Evolutionary conservation across 768 basidiomycete genomes (phyloP), one percentile per base, ranked within the genome.

Genomic region (Tulasnella sp.): DNA sequence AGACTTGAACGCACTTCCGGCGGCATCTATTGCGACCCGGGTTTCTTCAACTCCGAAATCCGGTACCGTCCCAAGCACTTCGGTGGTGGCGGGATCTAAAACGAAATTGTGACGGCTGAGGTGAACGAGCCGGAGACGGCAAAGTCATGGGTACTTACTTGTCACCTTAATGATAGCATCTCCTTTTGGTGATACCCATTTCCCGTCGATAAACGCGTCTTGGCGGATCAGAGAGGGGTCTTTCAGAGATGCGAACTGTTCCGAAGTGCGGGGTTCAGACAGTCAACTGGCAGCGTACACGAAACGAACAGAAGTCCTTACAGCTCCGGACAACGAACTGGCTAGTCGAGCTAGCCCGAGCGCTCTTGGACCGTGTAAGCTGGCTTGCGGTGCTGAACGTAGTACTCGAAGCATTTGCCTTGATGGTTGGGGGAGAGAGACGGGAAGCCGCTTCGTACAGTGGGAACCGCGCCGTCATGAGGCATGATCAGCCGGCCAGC

Each of bases 11-110:
- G 97, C 95, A 74, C 88, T 90, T 8, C 88, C 86, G 14, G 98
- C 98, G 18, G 93, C 93, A 28, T 91, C 87, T 81, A 99, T 96
- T 40, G 97, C 98, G 82, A 91, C 88, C 83, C 92, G 92, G 14
- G 95, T 94, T 86, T 98, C 96, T 40, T 89, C 89, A 69, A 94
- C 84, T 14, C 93, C 94, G 93, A 98, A 94, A 84, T 99, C 97
- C 4, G 96, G 95, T 40, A 97, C 89, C 0, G 90, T 92, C 20
- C 96, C 97, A 72, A 98, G 90, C 80, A 91, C 90, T 82, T 96
- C 91, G 60, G 90, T 90, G 5, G 93, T 97, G 8, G 96, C 95
- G 42, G 97, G 97, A 87, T 98, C 97, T 97, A 80, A n/a, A 22
- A 77, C 34, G 46, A 64, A 34, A 80, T 8, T 37, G 79, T 44